These are phyloP conservation scores for Mimosa bimucronata DNA, from an alignment of 306 rosid genomes.

Conservation along the genomic window DNA sequence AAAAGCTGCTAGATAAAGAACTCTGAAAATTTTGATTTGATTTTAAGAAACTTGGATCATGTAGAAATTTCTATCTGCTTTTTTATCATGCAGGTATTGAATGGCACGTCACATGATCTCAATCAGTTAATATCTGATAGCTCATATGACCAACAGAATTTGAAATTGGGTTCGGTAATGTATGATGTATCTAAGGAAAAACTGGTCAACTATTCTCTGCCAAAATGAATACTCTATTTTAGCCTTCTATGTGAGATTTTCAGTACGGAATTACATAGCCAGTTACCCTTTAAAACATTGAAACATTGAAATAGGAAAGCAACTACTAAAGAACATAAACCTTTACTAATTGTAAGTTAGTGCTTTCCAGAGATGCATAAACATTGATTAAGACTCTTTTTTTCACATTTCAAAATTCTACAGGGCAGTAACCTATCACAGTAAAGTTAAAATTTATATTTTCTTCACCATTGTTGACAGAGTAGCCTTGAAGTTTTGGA, in stretches of 20 bases:
- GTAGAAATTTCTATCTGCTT: slow-evolving; percentile 9
- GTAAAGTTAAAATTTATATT: not conserved
- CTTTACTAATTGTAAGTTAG: not conserved
- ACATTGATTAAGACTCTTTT: slow-evolving; percentile 50
- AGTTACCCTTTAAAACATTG: not conserved
- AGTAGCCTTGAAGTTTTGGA: not conserved
- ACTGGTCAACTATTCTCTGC: not conserved
- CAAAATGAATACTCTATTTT: not conserved
- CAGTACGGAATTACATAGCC: not conserved
- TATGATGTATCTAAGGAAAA: not conserved
- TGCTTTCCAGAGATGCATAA: slow-evolving; percentile 42
- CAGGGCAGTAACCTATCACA: not conserved
- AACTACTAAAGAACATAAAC: not conserved
- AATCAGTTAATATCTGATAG: not conserved
- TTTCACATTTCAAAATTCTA: slow-evolving; percentile 47
- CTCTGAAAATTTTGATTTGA: slow-evolving; percentile 12
- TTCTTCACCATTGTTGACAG: not conserved
- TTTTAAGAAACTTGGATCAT: not conserved
- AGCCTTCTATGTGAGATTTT: not conserved
- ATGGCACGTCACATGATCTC: not conserved
- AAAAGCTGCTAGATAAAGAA: not conserved
- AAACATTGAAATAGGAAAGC: not conserved
- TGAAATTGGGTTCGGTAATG: not conserved
- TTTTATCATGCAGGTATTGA: not conserved
- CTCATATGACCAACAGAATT: not conserved